Evolutionary conservation across 2,329 filamentous ascomycete species (phyloP).

Genomic region (Aspergillus ustus): DNA sequence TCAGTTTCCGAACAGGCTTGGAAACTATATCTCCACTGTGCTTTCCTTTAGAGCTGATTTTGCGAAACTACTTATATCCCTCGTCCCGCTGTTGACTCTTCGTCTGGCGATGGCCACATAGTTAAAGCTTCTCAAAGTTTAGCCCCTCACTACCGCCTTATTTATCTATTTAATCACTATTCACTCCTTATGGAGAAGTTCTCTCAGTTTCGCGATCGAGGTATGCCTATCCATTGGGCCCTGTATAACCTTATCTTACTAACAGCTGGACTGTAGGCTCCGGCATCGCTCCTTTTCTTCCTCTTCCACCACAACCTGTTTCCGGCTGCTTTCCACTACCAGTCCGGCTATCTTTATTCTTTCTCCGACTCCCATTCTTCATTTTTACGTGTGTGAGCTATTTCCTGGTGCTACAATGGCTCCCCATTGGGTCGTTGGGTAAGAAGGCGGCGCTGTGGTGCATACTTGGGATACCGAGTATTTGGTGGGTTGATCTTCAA

Average conservation of each 20-base stretch:
- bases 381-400: slow-evolving; percentile 69
- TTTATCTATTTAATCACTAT: slow-evolving; percentile 1
- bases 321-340: slow-evolving; percentile 60
- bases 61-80: not conserved
- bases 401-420: slow-evolving; percentile 80
- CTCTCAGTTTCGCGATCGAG: slow-evolving; percentile 88
- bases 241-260: slow-evolving; percentile 2
- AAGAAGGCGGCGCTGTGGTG: slow-evolving; percentile 89
- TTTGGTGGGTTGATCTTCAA: slow-evolving; percentile 99
- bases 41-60: not conserved
- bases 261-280: slow-evolving; percentile 67
- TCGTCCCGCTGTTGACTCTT: not conserved
- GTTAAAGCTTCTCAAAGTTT: not conserved
- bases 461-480: slow-evolving; percentile 83
- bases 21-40: not conserved
- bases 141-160: not conserved
- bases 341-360: slow-evolving; percentile 73
- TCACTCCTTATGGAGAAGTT: slow-evolving; percentile 79
- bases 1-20: not conserved
- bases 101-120: slow-evolving; percentile 14
- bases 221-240: slow-evolving; percentile 49
- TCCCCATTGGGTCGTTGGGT: slow-evolving; percentile 69
- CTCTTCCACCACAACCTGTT: slow-evolving; percentile 69
- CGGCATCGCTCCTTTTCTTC: slow-evolving; percentile 94
- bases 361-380: slow-evolving; percentile 79